Conservation (phyloP, 2,329 filamentous ascomycete genomes). For the Xylaria sp. region DNA sequence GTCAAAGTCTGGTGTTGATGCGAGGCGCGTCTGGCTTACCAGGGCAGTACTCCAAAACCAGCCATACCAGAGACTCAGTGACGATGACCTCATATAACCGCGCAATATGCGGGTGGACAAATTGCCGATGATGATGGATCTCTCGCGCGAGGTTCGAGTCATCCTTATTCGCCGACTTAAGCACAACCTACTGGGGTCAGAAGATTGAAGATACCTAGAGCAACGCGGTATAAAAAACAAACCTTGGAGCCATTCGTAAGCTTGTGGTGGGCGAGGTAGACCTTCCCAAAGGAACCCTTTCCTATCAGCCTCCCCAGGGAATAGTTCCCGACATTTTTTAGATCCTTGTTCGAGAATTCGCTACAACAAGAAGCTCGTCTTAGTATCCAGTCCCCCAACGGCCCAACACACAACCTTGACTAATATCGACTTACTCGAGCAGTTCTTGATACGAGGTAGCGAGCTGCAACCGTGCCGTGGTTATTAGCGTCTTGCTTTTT, state of each 20-base stretch:
- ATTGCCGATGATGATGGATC: constrained; percentile 98
- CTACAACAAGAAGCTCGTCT: constrained; percentile 57
- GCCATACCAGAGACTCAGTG: constrained; percentile 93
- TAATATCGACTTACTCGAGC: constrained; percentile 75
- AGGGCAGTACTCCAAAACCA: constrained; percentile 95
- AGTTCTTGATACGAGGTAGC: constrained; percentile 96
- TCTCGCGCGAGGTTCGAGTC: constrained; percentile 96
- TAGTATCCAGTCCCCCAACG: constrained; percentile 29
- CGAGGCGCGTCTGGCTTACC: constrained; percentile 61
- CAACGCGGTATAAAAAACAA: constrained; percentile 42
- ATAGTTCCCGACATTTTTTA: constrained; percentile 95
- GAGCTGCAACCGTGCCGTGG: constrained; percentile 68
- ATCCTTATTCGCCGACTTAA: constrained; percentile 96
- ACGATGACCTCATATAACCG: constrained; percentile 98
- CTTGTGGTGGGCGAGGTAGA: constrained; percentile 95
- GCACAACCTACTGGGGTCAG: constrained; percentile 76
- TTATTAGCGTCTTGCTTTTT: constrained; percentile 35
- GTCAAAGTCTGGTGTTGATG: constrained; percentile 17
- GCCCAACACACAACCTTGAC: not conserved
- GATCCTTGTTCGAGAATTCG: constrained; percentile 92
- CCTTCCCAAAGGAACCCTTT: constrained; percentile 98
- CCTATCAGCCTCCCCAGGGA: constrained; percentile 90
- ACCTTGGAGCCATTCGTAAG: constrained; percentile 99
- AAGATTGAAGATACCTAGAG: constrained; percentile 33
- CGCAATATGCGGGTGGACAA: constrained; percentile 96